A percentile compares a stretch with the other conserved stretches of the same genome.
Evolutionary conservation across 805 yeast species (phyloP).

Genomic region (Candida argentea): DNA sequence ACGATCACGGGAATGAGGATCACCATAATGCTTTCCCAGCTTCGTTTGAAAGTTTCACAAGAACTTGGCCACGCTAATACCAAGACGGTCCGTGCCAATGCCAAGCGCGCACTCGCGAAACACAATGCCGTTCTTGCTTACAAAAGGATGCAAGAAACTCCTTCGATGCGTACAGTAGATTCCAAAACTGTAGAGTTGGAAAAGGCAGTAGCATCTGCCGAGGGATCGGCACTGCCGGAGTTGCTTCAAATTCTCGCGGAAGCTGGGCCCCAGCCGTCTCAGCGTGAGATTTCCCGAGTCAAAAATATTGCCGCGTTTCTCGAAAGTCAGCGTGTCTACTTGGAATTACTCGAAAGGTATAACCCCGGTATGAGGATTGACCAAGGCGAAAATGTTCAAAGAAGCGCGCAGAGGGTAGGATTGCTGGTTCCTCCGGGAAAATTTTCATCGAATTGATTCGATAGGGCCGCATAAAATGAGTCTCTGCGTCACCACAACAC

Average conservation of each 20-base stretch:
- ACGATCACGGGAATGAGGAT: conserved; percentile 3
- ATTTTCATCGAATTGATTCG: too few relatives aligned
- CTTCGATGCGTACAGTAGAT: conserved; percentile 26
- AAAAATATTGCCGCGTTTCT: conserved; percentile 55
- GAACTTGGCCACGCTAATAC: conserved; percentile 31
- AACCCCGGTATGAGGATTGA: conserved; percentile 74
- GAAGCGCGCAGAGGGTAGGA: conserved; percentile 87
- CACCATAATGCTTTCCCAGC: conserved; percentile 7
- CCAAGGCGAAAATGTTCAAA: conserved; percentile 67
- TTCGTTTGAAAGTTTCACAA: conserved; percentile 18
- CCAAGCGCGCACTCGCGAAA: conserved; percentile 31
- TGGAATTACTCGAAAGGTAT: conserved; percentile 72
- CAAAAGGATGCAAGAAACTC: conserved; percentile 31
- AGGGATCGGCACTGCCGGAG: conserved; percentile 3
- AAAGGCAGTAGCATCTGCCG: conserved; percentile 4
- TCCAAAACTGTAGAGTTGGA: conserved; percentile 8
- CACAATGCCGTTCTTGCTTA: conserved; percentile 38
- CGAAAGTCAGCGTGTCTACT: conserved; percentile 64
- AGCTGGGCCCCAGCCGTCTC: conserved; percentile 6
- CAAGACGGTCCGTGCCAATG: conserved; percentile 26
- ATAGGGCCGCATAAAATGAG: too few relatives aligned
- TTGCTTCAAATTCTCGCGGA: conserved; percentile 15
- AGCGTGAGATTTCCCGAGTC: conserved; percentile 27
- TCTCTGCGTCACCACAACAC: too few relatives aligned
- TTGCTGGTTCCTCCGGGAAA: conserved; percentile 32